Conservation (phyloP, 108 stramenopile genomes). For the Skeletonema costatum region DNA sequence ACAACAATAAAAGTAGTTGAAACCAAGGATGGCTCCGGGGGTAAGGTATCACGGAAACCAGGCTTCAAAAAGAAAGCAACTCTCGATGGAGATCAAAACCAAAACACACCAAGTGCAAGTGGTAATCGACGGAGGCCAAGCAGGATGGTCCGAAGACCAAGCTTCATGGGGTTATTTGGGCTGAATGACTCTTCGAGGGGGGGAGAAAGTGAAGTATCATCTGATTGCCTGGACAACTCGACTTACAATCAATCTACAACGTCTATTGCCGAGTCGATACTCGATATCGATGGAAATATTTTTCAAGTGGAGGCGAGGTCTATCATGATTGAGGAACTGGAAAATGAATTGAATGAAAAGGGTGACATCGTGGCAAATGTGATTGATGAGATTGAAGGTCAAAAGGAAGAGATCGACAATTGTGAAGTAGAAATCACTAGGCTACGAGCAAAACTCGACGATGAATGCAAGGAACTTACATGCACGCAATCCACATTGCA, state of each 20-base stretch:
- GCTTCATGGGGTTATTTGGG: slow-evolving; percentile 11
- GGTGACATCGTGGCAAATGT: neutral
- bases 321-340: neutral
- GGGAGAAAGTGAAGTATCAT: neutral
- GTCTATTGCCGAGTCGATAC: neutral
- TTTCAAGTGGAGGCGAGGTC: neutral
- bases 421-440: slow-evolving; percentile 1
- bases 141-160: neutral
- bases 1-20: neutral
- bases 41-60: neutral
- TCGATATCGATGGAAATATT: neutral
- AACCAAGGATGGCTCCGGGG: neutral
- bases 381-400: slow-evolving; percentile 2
- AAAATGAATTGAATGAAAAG: neutral
- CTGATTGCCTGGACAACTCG: neutral
- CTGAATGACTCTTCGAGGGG: neutral
- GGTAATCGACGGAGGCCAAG: neutral
- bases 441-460: neutral
- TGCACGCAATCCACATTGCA: neutral
- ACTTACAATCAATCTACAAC: neutral
- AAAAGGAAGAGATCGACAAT: slow-evolving; percentile 13
- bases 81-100: neutral
- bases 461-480: neutral
- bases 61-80: neutral
- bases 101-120: neutral